These are phyloP conservation scores for Basidiobolus meristosporus DNA, from an alignment of 371 early-diverging fungal species.

Conservation along the genomic window DNA sequence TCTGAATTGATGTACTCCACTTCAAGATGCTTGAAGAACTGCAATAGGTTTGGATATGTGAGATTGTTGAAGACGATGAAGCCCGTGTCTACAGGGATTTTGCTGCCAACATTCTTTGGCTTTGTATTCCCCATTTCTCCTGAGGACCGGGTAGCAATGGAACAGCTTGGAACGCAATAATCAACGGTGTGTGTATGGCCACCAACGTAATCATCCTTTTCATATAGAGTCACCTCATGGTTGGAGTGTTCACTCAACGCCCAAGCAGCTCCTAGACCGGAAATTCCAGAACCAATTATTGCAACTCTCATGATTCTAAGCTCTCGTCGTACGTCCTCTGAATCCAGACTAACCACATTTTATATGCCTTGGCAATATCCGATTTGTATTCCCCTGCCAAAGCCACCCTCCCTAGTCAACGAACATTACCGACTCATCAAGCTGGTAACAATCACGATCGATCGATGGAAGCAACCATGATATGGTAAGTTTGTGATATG, in stretches of 20 bases:
- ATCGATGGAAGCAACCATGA: too few relatives aligned
- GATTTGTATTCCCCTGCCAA: too few relatives aligned
- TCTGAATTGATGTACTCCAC: conserved; percentile 15
- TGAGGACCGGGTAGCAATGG: neutral
- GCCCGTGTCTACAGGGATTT: conserved; percentile 37
- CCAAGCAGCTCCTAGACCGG: conserved; percentile 25
- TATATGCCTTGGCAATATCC: too few relatives aligned
- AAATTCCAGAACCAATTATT: conserved; percentile 10
- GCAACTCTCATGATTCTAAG: too few relatives aligned
- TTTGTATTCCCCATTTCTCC: neutral
- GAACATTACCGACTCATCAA: too few relatives aligned
- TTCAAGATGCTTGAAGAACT: conserved; percentile 14
- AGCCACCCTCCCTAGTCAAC: too few relatives aligned
- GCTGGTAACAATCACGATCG: too few relatives aligned
- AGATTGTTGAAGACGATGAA: conserved; percentile 39
- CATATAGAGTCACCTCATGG: conserved; percentile 24
- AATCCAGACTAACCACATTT: too few relatives aligned
- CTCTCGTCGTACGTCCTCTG: too few relatives aligned
- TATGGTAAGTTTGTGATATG: too few relatives aligned
- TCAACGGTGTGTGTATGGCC: conserved; percentile 43
- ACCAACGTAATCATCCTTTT: conserved; percentile 20
- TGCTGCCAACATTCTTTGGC: neutral
- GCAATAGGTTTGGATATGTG: conserved; percentile 16
- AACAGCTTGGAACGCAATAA: conserved; percentile 8
- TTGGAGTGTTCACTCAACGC: conserved; percentile 13